Percentiles rank a stretch among this genome's conserved stretches.
phyloP scores from a whole-genome alignment of 2,329 filamentous ascomycete genomes.

The Ophiocordyceps australis region DNA sequence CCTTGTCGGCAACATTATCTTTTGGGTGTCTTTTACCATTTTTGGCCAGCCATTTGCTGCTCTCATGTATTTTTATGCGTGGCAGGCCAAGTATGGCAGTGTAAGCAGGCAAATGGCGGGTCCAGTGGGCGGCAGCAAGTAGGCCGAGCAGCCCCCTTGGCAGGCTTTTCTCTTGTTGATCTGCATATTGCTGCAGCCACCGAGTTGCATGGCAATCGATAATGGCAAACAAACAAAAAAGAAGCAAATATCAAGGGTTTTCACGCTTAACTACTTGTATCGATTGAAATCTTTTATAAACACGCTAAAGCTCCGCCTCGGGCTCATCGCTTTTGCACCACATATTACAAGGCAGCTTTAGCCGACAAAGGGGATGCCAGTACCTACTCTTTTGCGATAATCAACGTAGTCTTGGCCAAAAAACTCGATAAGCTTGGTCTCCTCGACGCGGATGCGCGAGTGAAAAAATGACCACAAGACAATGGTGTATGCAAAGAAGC shows the following conservation, averaged over 20 bases:
- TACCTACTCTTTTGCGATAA: slow-evolving; percentile 53
- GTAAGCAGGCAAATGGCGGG: slow-evolving; percentile 43
- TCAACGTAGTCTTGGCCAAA: slow-evolving; percentile 68
- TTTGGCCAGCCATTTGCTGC: slow-evolving; percentile 89
- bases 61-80: slow-evolving; percentile 90
- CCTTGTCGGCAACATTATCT: slow-evolving; percentile 78
- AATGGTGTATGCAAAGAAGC: slow-evolving; percentile 52
- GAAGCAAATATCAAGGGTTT: too few relatives aligned
- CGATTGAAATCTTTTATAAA: too few relatives aligned
- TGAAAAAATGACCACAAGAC: slow-evolving; percentile 81
- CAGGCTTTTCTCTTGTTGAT: too few relatives aligned
- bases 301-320: too few relatives aligned
- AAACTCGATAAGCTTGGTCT: slow-evolving; percentile 58
- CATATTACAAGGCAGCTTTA: too few relatives aligned
- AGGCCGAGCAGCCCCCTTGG: too few relatives aligned
- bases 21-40: slow-evolving; percentile 92
- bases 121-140: too few relatives aligned
- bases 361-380: slow-evolving; percentile 56
- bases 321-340: too few relatives aligned
- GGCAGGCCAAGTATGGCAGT: slow-evolving; percentile 93
- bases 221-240: too few relatives aligned
- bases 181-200: too few relatives aligned
- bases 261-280: too few relatives aligned
- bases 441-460: slow-evolving; percentile 57
- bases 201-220: too few relatives aligned